These are phyloP conservation scores for Cardiospermum halicacabum DNA, from an alignment of 345 rosid species.

Conservation along the genomic window DNA sequence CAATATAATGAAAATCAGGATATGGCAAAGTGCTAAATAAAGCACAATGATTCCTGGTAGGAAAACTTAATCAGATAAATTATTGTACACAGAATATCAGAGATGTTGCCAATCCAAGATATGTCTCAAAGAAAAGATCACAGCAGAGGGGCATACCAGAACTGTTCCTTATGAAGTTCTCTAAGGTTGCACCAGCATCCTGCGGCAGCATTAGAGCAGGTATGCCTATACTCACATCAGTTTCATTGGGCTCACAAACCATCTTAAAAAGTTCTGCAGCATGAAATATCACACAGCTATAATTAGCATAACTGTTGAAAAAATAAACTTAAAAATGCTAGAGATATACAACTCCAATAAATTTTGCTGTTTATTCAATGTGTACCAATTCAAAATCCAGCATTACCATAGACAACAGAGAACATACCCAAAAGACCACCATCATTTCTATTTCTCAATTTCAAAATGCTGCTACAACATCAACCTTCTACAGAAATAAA, in stretches of 20 bases:
- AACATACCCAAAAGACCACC: background rate
- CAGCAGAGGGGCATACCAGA: conserved; percentile 32
- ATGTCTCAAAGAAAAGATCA: background rate
- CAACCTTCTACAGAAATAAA: background rate
- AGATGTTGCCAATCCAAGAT: background rate
- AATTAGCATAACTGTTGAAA: conserved; percentile 8
- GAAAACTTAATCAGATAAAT: background rate
- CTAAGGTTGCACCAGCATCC: conserved; percentile 77
- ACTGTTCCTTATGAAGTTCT: conserved; percentile 28
- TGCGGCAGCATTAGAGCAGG: conserved; percentile 95
- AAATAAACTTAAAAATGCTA: background rate
- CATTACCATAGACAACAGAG: background rate
- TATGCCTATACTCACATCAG: conserved; percentile 57
- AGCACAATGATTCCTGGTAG: conserved; percentile 4
- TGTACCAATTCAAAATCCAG: background rate
- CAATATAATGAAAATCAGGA: conserved; percentile 13
- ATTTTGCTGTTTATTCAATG: background rate
- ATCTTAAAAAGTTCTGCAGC: conserved; percentile 88
- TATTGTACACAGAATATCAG: conserved; percentile 10
- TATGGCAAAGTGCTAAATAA: conserved; percentile 9
- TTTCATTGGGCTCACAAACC: conserved; percentile 79
- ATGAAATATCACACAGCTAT: conserved; percentile 18
- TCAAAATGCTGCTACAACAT: background rate
- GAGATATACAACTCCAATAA: background rate
- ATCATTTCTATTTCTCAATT: background rate